Base-by-base conservation (phyloP, 306 rosid species). In the Quillaja saponaria region DNA sequence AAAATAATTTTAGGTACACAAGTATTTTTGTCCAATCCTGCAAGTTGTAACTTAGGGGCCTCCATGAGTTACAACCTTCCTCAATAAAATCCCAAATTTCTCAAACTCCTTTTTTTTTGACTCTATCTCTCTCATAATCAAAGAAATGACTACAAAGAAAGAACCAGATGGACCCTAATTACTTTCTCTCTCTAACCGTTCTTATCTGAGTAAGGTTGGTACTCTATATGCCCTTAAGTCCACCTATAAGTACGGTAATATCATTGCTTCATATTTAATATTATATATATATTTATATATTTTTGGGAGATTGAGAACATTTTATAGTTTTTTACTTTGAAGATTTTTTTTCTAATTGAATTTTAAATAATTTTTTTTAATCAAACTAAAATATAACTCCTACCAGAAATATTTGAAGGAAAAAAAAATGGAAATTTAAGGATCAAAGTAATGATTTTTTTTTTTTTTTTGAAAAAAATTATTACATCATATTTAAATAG, bases 191-290 rank as follows among this genome's bases (percentile, higher is more conserved):
- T 64, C 78, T 8, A 44, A 73, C 83, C 82, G 97, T 80, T 87
- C 90, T 77, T 82, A 85, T 82, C 90, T 79, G 90, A 90, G 95
- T 69, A 73, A 85, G 97, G 95, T 69, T 61, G 71, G 92, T 90
- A 90, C 92, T 77, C 71, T 76, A 38, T 60, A 25, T 25, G 31
- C 31, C 31, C 68, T 82, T 83, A 82, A 87, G 97, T 90, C 87
- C 97, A 4, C 31, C 31, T 71, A 84, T 83, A 82, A 87, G 97
- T 90, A 90, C 97, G 97, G 95, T 81, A 11, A 17, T 56, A 60
- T 68, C 71, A 49, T 51, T n/a, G n/a, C n/a, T 13, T 68, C 20
- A 69, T 49, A 50, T 46, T 56, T n/a, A 12, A 20, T 20, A 48
- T 13, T 39, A n/a, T n/a, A n/a, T n/a, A n/a, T n/a, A n/a, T n/a